Evolutionary conservation across 768 basidiomycete species (phyloP), one percentile per base, ranked within the genome.

Genomic region (Hebeloma cylindrosporum): DNA sequence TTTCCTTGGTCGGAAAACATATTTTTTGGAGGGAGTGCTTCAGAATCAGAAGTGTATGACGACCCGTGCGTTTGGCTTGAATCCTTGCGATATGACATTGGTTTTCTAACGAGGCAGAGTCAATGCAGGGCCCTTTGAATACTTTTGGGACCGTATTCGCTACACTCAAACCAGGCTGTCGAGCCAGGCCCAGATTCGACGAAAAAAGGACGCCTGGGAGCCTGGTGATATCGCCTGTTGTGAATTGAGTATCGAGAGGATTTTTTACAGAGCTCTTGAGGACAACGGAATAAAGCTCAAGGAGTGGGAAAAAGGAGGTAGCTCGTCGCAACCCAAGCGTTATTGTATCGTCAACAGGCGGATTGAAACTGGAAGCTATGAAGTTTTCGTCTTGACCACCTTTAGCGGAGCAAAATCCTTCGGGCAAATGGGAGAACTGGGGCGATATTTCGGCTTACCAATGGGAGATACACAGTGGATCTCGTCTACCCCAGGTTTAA

Each of bases 301-400:
- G 7, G 10, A 37, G n/a, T 48, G 49, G 23, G 64, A 65, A n/a
- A n/a, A n/a, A n/a, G n/a, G 49, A 37, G 32, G 26, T 27, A 34
- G n/a, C 8, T 13, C 17, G 16, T 1, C 3, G 13, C 8, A 9
- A 40, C 60, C 54, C 25, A 43, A 44, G 21, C 59, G 69, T 28
- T 67, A 52, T 42, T 72, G 70, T 40, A 44, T 72, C n/a, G 59
- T 72, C 37, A 59, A 70, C 18, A 48, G 57, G 22, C 64, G 60
- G 23, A 53, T 67, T 11, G 48, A 48, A 16, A 53, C 45, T 8
- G 53, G 60, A 10, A 36, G 37, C 33, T 69, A 71, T 42, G 55
- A 69, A 31, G 63, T 71, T 38, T 72, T 67, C 45, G 60, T 63
- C 33, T 49, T 70, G 46, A 63, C 67, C 20, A 66, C 70, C 16